Conservation (phyloP, 139 green algal species). For the Chlamydomonas incerta region DNA sequence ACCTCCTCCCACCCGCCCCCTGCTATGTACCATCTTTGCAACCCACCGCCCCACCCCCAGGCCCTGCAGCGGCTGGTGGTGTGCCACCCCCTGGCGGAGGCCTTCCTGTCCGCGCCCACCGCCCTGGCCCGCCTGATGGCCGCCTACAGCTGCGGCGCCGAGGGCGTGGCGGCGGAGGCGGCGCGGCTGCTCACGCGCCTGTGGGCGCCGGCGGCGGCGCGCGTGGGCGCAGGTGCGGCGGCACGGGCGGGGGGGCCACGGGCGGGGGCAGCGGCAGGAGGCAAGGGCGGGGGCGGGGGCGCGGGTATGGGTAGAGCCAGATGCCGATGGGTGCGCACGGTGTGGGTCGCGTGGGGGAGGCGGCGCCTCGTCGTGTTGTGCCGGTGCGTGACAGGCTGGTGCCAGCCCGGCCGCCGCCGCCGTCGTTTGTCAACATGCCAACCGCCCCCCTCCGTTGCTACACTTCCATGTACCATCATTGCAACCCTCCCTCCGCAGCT, state of each 20-base stretch:
- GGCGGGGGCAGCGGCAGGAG: too few relatives aligned
- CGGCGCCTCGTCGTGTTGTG: too few relatives aligned
- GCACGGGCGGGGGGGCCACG: too few relatives aligned
- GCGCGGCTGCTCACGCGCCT: slow-evolving; percentile 79
- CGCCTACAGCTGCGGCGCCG: slow-evolving; percentile 65
- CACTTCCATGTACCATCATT: too few relatives aligned
- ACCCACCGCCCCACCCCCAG: neutral
- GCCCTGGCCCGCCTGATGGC: slow-evolving; percentile 59
- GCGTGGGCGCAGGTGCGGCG: slow-evolving; percentile 54
- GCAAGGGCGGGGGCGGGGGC: too few relatives aligned
- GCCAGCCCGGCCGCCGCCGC: too few relatives aligned
- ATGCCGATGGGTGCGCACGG: too few relatives aligned
- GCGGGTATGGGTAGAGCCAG: neutral
- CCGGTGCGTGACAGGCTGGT: too few relatives aligned
- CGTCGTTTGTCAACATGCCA: too few relatives aligned
- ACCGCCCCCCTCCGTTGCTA: neutral
- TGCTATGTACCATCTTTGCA: too few relatives aligned
- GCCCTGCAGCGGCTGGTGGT: slow-evolving; percentile 75
- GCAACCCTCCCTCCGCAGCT: neutral
- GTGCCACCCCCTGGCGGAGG: slow-evolving; percentile 48
- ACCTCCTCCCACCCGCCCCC: neutral
- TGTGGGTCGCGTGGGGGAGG: too few relatives aligned
- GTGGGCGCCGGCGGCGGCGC: slow-evolving; percentile 69
- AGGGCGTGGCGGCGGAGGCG: slow-evolving; percentile 80
- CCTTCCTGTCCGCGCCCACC: slow-evolving; percentile 55